Evolutionary conservation across 306 rosid species (phyloP).

Genomic region (Arachis hypogaea): DNA sequence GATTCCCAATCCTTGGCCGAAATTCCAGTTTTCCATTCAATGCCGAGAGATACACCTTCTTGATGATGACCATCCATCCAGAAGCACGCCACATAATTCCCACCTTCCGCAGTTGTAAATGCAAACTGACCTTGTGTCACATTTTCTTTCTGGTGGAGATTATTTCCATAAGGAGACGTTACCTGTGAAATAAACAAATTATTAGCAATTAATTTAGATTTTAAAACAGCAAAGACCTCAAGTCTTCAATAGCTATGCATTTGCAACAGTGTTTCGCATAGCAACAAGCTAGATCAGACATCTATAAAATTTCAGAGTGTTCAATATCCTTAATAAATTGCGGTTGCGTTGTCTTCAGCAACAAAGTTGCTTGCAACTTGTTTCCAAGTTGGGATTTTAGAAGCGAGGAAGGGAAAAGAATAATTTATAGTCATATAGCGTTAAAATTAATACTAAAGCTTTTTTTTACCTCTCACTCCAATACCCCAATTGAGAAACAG

Average conservation of each 20-base stretch:
- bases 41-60: slow-evolving; percentile 42
- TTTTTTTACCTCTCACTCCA: too few relatives aligned
- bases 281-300: neutral
- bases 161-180: slow-evolving; percentile 56
- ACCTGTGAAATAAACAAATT: slow-evolving; percentile 41
- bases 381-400: too few relatives aligned
- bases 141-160: slow-evolving; percentile 51
- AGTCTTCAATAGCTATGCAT: neutral
- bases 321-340: neutral
- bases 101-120: slow-evolving; percentile 54
- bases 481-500: too few relatives aligned
- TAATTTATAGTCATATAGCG: too few relatives aligned
- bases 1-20: slow-evolving; percentile 56
- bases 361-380: too few relatives aligned
- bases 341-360: too few relatives aligned
- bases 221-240: neutral
- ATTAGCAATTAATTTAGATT: slow-evolving; percentile 3
- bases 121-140: slow-evolving; percentile 60
- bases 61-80: slow-evolving; percentile 38
- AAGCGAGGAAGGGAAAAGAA: too few relatives aligned
- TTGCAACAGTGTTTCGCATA: neutral
- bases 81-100: slow-evolving; percentile 55
- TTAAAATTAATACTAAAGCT: too few relatives aligned
- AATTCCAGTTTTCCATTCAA: slow-evolving; percentile 61
- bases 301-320: neutral